Base-by-base conservation (phyloP, 345 rosid genomes). In the Sonneratia caseolaris region DNA sequence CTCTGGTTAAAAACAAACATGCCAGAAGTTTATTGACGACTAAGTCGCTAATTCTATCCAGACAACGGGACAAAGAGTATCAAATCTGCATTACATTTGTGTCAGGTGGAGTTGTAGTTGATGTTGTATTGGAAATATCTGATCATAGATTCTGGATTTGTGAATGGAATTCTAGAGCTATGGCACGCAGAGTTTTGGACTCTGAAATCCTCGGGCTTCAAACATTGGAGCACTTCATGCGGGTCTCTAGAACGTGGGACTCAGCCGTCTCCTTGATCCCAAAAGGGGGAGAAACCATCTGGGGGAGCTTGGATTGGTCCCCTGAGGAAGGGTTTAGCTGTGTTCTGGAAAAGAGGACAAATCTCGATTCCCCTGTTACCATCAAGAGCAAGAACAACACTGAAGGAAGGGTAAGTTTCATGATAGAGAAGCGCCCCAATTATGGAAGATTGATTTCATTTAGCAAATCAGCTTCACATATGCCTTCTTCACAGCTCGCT, bases 161-260 rank as follows among this genome's bases (percentile, higher is more conserved):
- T n/a, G 19, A 43, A 32, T 78, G 42, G 6, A 66, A 19, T 71
- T 71, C 67, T 22, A 91, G 93, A 80, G 85, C 87, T 70, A 78
- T 86, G 87, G 83, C 81, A 3, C 82, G 86, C 0, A 82, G 89
- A 64, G 12, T 87, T 51, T 71, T 82, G 68, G 86, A 86, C 70
- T 83, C 89, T 4, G 88, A 84, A 69, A 62, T 82, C 79, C 77
- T 84, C 15, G 79, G 88, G 59, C 74, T 86, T 65, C 97, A 91
- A 64, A 84, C 92, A 22, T 75, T 85, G 6, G 83, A 86, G 68
- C 89, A 87, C 74, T 75, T 84, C 57, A 71, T 89, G 87, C 69
- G 84, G n/a, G 73, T 91, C 70, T 49, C 81, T 75, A 82, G 92
- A 75, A 91, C 91, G 27, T 89, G 96, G 96, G 96, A 91, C 77